Conservation (phyloP, 768 basidiomycete species). For the Tylopilus rubrobrunneus region DNA sequence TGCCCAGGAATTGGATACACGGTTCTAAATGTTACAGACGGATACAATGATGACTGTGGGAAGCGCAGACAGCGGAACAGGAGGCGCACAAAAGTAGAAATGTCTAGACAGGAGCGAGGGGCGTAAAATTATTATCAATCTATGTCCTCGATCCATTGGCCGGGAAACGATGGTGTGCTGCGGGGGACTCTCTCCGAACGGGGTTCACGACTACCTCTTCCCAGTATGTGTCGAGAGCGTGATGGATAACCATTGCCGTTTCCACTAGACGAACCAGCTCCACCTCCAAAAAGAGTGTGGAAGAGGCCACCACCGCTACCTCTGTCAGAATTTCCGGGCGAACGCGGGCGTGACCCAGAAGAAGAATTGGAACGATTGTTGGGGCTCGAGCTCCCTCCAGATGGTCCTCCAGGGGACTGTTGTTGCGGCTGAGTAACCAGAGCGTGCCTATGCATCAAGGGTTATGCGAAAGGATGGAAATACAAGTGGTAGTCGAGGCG, state of each 20-base stretch:
- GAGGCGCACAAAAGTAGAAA: not conserved
- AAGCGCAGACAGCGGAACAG: not conserved
- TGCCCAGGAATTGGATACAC: constrained; percentile 13
- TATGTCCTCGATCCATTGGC: constrained; percentile 33
- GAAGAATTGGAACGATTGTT: constrained; percentile 14
- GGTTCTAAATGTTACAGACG: constrained; percentile 15
- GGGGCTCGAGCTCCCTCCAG: constrained; percentile 21
- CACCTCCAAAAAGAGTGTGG: constrained; percentile 30
- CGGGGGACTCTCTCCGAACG: constrained; percentile 5
- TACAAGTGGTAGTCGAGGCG: constrained; percentile 13
- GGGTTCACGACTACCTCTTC: constrained; percentile 10
- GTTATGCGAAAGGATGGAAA: constrained; percentile 3
- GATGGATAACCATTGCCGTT: constrained; percentile 9
- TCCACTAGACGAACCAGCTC: constrained; percentile 16
- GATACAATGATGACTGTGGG: constrained; percentile 11
- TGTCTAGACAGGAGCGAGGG: not conserved
- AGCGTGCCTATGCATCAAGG: constrained; percentile 44
- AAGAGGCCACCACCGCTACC: constrained; percentile 23
- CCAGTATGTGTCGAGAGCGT: constrained; percentile 7
- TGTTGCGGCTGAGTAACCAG: constrained; percentile 62
- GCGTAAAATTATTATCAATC: constrained; percentile 18
- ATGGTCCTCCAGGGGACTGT: constrained; percentile 23
- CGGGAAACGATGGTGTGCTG: constrained; percentile 27
- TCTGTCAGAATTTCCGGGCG: constrained; percentile 21
- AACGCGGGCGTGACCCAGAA: constrained; percentile 14